Evolutionary conservation across 768 basidiomycete genomes (phyloP), one percentile per base, ranked within the genome.

Genomic region (Neoboletus subvelutipes): DNA sequence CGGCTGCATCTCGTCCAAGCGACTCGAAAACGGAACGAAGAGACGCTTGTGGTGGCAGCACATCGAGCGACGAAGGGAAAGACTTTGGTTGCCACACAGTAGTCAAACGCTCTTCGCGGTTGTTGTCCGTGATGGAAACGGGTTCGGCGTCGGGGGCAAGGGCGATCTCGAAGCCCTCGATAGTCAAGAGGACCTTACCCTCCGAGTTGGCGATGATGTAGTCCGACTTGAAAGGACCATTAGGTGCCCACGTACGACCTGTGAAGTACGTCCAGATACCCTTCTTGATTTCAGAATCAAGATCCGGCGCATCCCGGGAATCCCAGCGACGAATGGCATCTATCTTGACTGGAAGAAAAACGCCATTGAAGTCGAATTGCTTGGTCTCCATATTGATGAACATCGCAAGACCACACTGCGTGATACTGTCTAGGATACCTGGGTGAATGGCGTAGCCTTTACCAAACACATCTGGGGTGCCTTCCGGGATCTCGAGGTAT

Each of bases 101-200:
- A 1, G 72, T 67, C 50, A 74, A 51, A 51, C 72, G 71, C 29
- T 71, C 65, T 11, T 68, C 71, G 18, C 64, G 58, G 42, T 62
- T 66, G 47, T 43, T 59, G 31, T 71, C 70, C 4, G 56, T 62
- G 41, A 71, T 66, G 5, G 56, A 8, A 43, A 71, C 53, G 0
- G 70, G 68, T 29, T 69, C 65, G 0, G 69, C 59, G 31, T 62
- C 70, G 12, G 69, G 68, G 6, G 73, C 73, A 33, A 56, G 66
- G 0, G 70, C 68, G 45, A 72, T 71, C 52, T 74, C 71, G 54
- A 73, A 72, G 5, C 68, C 69, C 36, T 70, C 69, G 34, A 73
- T 71, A 3, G 73, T 74, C 45, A 74, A 64, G 31, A 73, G 60
- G 1, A 73, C 59, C 13, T 59, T 65, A 1, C 73, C 71, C 39